Conservation (phyloP, 23 red algal genomes). For the Cyanidioschyzon merolae region DNA sequence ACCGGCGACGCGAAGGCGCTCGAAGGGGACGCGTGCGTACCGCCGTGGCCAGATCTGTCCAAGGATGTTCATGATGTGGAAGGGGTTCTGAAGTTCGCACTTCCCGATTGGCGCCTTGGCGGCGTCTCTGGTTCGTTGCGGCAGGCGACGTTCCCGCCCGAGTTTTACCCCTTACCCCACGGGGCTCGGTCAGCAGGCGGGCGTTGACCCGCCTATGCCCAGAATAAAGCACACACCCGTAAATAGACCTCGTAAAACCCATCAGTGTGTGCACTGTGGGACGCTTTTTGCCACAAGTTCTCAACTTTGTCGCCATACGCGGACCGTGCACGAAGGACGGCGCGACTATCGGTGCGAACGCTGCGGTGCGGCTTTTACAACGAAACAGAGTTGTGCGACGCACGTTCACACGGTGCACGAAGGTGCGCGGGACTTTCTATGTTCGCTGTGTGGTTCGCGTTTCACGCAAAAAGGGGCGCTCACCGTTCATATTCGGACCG, state of each 20-base stretch:
- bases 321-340: conserved; percentile 11
- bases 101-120: too few species aligned
- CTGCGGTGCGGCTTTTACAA: conserved; percentile 1
- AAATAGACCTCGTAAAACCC: not conserved
- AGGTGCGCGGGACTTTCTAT: conserved; percentile 9
- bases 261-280: not conserved
- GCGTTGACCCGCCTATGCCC: not conserved
- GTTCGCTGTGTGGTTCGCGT: not conserved
- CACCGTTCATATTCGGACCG: conserved; percentile 4
- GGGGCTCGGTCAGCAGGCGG: not conserved
- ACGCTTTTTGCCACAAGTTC: not conserved
- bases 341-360: not conserved
- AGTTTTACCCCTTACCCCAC: not conserved
- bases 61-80: too few species aligned
- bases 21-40: too few species aligned
- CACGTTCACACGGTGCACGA: conserved; percentile 5
- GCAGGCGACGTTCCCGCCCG: too few species aligned
- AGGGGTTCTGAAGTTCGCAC: too few species aligned
- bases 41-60: too few species aligned
- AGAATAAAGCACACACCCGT: conserved; percentile 2
- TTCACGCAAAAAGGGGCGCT: conserved; percentile 14
- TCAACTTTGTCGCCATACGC: not conserved
- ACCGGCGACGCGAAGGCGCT: too few species aligned
- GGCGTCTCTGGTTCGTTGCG: too few species aligned
- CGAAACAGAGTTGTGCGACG: conserved; percentile 4